These are phyloP conservation scores for Gossypium schwendimanii DNA, from an alignment of 441 rosid genomes.

Conservation along the genomic window DNA sequence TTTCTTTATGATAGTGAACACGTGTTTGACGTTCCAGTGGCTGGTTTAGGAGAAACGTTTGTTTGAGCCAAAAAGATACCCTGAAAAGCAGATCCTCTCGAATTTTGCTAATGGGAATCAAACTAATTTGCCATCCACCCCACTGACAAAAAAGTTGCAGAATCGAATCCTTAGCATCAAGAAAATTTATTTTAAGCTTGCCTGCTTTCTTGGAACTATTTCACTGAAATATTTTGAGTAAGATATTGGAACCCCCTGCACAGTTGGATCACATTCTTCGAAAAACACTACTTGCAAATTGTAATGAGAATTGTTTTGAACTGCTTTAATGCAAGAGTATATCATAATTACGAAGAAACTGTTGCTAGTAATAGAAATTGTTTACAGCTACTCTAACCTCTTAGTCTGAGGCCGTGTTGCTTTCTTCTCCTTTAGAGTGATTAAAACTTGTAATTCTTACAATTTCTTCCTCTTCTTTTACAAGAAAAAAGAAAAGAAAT, in stretches of 20 bases:
- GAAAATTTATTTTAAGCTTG: background rate
- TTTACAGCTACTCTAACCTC: background rate
- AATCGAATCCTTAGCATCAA: background rate
- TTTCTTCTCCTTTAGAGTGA: background rate
- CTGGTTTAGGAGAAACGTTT: background rate
- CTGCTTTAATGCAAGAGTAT: background rate
- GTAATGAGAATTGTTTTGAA: background rate
- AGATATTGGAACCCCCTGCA: background rate
- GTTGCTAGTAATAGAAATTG: background rate
- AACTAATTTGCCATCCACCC: background rate
- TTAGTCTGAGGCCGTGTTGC: background rate
- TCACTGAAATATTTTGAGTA: background rate
- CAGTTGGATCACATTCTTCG: background rate
- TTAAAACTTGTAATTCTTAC: background rate
- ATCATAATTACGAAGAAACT: background rate
- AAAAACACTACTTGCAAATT: background rate
- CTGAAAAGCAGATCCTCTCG: background rate
- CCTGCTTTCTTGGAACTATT: background rate
- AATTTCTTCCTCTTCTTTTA: background rate
- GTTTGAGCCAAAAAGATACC: background rate
- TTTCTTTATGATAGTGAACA: conserved; percentile 1
- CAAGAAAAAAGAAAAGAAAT: background rate
- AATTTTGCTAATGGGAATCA: background rate
- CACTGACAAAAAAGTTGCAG: background rate
- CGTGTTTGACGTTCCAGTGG: background rate